Evolutionary conservation across 2,329 filamentous ascomycete species (phyloP).

Genomic region (Cordyceps fumosorosea): DNA sequence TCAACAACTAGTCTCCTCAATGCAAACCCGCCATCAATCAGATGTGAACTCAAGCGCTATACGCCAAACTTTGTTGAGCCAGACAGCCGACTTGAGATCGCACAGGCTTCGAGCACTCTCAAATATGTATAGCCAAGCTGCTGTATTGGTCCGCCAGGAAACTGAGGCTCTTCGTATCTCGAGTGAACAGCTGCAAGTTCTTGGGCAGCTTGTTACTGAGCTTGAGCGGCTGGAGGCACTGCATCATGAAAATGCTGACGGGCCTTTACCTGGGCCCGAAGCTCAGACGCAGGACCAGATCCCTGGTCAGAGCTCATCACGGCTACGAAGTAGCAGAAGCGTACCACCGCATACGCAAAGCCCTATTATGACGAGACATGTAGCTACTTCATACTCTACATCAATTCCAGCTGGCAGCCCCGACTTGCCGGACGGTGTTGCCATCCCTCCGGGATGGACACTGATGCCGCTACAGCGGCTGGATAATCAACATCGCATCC

Average conservation of each 20-base stretch:
- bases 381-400: conserved; percentile 35
- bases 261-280: not conserved
- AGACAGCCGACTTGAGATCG: not conserved
- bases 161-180: conserved; percentile 6
- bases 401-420: conserved; percentile 54
- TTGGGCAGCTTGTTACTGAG: conserved; percentile 8
- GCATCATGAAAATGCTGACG: not conserved
- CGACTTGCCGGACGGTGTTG: conserved; percentile 57
- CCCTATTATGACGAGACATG: conserved; percentile 42
- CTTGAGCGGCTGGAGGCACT: conserved; percentile 3
- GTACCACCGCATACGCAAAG: conserved; percentile 19
- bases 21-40: not conserved
- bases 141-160: conserved; percentile 8
- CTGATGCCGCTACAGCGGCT: conserved; percentile 54
- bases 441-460: conserved; percentile 59
- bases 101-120: not conserved
- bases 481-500: conserved; percentile 26
- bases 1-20: not conserved
- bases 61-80: not conserved
- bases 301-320: not conserved
- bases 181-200: conserved; percentile 9
- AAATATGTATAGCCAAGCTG: conserved; percentile 1
- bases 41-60: not conserved
- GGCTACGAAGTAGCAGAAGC: conserved; percentile 1
- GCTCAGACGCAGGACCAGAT: not conserved